phyloP scores from a whole-genome alignment of 768 basidiomycete genomes.

The Trametes maxima region DNA sequence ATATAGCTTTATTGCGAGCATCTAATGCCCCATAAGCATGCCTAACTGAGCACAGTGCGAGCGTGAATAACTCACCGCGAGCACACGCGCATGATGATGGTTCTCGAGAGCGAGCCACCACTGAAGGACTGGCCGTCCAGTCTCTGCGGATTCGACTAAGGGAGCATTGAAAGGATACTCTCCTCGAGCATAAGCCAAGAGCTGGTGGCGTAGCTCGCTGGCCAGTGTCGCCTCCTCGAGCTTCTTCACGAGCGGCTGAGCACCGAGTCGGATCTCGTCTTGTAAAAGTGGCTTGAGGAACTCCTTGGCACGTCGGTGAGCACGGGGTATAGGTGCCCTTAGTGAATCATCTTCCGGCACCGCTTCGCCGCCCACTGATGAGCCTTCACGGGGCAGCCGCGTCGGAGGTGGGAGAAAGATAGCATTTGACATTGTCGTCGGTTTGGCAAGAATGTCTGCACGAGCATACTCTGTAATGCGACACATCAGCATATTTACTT shows the following conservation, averaged over 20 bases:
- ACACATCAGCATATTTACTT: too few relatives aligned
- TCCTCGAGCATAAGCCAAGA: constrained; percentile 1
- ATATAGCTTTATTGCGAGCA: constrained; percentile 21
- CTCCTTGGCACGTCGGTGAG: constrained; percentile 1
- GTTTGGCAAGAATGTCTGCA: not conserved
- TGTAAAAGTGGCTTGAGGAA: constrained; percentile 3
- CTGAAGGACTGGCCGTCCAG: not conserved
- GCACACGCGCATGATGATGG: not conserved
- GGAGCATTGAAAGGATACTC: constrained; percentile 4
- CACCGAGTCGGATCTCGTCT: not conserved
- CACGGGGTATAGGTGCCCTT: not conserved
- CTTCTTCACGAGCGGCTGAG: constrained; percentile 3
- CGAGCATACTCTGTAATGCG: not conserved
- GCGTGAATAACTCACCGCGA: not conserved
- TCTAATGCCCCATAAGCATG: constrained; percentile 1
- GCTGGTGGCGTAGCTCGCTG: not conserved
- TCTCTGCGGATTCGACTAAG: not conserved
- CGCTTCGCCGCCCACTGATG: too few relatives aligned
- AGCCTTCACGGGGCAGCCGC: too few relatives aligned
- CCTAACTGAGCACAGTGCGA: too few relatives aligned
- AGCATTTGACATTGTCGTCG: not conserved
- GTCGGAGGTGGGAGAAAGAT: constrained; percentile 5
- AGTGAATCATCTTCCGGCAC: not conserved
- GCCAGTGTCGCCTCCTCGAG: not conserved
- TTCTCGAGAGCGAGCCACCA: not conserved